Percentiles rank a stretch among this genome's conserved stretches.
phyloP scores from a whole-genome alignment of 2,329 filamentous ascomycete genomes.

The Epichloe typhina region DNA sequence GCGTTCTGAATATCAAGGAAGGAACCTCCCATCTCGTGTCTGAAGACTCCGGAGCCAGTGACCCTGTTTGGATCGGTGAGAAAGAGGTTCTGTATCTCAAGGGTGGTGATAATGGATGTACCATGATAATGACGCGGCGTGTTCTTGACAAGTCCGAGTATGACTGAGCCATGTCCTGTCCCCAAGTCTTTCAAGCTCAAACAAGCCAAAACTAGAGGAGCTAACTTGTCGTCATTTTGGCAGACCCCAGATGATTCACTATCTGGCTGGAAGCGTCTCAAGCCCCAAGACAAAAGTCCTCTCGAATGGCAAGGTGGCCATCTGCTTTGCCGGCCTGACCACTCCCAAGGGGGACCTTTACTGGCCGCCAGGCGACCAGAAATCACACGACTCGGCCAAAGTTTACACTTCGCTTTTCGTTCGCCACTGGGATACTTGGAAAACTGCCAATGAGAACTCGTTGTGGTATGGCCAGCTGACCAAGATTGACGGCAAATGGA shows the following conservation, averaged over 20 bases:
- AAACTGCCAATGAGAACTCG: constrained; percentile 53
- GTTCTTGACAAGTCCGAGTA: constrained; percentile 25
- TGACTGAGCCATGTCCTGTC: neutral
- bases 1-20: constrained; percentile 54
- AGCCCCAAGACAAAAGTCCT: constrained; percentile 46
- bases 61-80: constrained; percentile 65
- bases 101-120: constrained; percentile 32
- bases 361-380: constrained; percentile 47
- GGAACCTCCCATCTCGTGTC: constrained; percentile 54
- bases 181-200: neutral
- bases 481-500: constrained; percentile 27
- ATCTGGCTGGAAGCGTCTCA: constrained; percentile 40
- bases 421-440: constrained; percentile 73
- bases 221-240: neutral
- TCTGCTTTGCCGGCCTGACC: constrained; percentile 50
- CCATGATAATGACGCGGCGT: constrained; percentile 30
- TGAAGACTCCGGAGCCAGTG: constrained; percentile 49
- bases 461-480: constrained; percentile 59
- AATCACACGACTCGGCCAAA: constrained; percentile 49
- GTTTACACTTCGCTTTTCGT: constrained; percentile 67
- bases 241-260: constrained; percentile 31
- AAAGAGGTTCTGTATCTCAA: constrained; percentile 46
- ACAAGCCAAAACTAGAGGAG: neutral
- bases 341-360: constrained; percentile 57
- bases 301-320: constrained; percentile 33